Evolutionary conservation across 2,329 filamentous ascomycete species (phyloP), one percentile per base, ranked within the genome.

Genomic region (Talaromyces rugulosus): DNA sequence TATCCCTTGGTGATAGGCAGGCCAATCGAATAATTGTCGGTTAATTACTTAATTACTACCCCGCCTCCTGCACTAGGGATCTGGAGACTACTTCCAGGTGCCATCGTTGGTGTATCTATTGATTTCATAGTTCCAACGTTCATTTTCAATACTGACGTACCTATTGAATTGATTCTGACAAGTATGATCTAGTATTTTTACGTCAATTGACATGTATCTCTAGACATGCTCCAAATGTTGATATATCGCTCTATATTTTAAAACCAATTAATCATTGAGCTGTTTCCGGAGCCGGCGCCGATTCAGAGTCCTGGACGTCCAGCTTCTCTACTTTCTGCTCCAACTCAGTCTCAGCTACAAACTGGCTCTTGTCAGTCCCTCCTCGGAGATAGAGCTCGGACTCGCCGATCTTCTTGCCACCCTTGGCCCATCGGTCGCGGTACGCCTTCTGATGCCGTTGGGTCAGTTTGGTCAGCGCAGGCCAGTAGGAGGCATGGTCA

Each of bases 401-500:
- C 79, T 97, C 93, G 31, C 95, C 95, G 66, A 97, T 84, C 64
- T 85, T 80, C 78, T 90, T 90, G 23, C 95, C 95, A 28, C 85
- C 91, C 14, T 86, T 85, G 65, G 88, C 82, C 95, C 95, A 99
- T 60, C 92, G 82, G 68, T 85, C 81, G 65, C 78, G 79, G 69
- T 86, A 85, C 65, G 85, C 84, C 30, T 84, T 83, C 56, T 86
- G 84, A 66, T 85, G 86, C 74, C 88, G 82, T 18, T 84, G 83
- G 66, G 89, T 90, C 69, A 96, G 76, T 69, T 86, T 83, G 69
- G 87, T 86, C 64, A 99, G 82, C 1, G 91, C 89, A 0, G 93
- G 91, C 95, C 95, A 99, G 82, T 97, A 99, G 16, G 82, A 76
- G 1, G 83, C 79, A 78, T 99, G 95, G 71, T 96, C 90, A 75